Conservation (phyloP, 495 filamentous ascomycete species). For the Rostrohypoxylon terebratum region DNA sequence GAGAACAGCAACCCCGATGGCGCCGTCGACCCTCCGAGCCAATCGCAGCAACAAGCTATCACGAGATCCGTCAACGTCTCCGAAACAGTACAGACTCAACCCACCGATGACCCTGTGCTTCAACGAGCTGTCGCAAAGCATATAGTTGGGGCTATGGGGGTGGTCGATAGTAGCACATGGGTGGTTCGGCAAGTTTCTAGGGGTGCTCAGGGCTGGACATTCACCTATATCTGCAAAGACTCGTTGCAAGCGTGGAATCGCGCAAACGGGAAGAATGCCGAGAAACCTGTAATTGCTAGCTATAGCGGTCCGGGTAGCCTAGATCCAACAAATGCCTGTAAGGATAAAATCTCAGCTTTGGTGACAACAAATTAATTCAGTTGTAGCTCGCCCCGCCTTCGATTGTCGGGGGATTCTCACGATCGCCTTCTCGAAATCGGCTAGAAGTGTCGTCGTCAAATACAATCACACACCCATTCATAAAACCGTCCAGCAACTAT, state of each 20-base stretch:
- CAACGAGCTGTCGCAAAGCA: slow-evolving; percentile 58
- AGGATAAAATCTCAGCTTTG: neutral
- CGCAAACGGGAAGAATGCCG: slow-evolving; percentile 52
- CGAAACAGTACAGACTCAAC: slow-evolving; percentile 58
- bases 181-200: slow-evolving; percentile 53
- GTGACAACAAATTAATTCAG: slow-evolving; percentile 29
- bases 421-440: slow-evolving; percentile 56
- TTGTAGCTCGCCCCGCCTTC: slow-evolving; percentile 60
- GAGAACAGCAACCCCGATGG: slow-evolving; percentile 50
- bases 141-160: slow-evolving; percentile 52
- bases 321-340: slow-evolving; percentile 57
- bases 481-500: slow-evolving; percentile 57
- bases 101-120: slow-evolving; percentile 54
- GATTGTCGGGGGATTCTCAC: slow-evolving; percentile 61
- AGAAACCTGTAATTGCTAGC: slow-evolving; percentile 54
- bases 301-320: slow-evolving; percentile 55
- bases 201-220: slow-evolving; percentile 59
- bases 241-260: slow-evolving; percentile 61
- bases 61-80: slow-evolving; percentile 46
- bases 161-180: slow-evolving; percentile 59
- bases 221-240: slow-evolving; percentile 62
- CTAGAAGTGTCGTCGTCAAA: slow-evolving; percentile 56
- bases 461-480: slow-evolving; percentile 63
- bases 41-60: slow-evolving; percentile 41
- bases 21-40: slow-evolving; percentile 36